These are phyloP conservation scores for Fusarium pilosicola DNA, from an alignment of 2,329 filamentous ascomycete genomes.

Conservation along the genomic window DNA sequence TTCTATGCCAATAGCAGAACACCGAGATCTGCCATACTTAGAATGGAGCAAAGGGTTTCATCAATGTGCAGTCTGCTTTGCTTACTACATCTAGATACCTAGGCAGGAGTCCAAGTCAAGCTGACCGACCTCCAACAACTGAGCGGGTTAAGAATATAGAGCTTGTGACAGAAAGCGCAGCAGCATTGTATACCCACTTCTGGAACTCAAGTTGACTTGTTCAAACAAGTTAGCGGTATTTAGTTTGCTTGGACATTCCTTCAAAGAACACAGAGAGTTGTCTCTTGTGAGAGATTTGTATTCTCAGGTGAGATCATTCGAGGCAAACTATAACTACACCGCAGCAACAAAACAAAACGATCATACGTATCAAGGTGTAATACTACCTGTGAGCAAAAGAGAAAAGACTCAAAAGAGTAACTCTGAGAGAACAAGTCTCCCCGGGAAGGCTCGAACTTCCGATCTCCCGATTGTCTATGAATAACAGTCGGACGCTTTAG, in stretches of 20 bases:
- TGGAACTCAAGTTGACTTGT: too few relatives aligned
- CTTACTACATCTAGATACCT: not conserved
- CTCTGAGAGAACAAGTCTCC: conserved; percentile 14
- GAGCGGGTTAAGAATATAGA: not conserved
- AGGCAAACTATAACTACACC: not conserved
- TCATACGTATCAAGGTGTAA: not conserved
- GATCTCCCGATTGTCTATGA: conserved; percentile 44
- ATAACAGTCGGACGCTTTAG: conserved; percentile 42
- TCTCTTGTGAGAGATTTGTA: not conserved
- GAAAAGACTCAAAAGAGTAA: not conserved
- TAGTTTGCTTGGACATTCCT: not conserved
- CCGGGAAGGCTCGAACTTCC: conserved; percentile 46
- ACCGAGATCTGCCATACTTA: not conserved
- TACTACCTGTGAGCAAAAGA: not conserved
- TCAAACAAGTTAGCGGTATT: not conserved
- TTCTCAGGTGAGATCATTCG: not conserved
- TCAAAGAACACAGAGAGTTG: not conserved
- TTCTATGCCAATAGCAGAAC: too few relatives aligned
- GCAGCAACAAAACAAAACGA: not conserved
- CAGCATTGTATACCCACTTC: not conserved
- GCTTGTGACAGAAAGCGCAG: not conserved
- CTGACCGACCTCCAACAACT: not conserved
- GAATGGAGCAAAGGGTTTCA: not conserved
- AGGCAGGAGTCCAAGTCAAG: not conserved
- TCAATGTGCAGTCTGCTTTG: not conserved